Percentiles rank a stretch among this genome's conserved stretches.
These are phyloP conservation scores for Lolium perenne DNA, from an alignment of 176 grass and related monocot genomes.

Conservation along the genomic window DNA sequence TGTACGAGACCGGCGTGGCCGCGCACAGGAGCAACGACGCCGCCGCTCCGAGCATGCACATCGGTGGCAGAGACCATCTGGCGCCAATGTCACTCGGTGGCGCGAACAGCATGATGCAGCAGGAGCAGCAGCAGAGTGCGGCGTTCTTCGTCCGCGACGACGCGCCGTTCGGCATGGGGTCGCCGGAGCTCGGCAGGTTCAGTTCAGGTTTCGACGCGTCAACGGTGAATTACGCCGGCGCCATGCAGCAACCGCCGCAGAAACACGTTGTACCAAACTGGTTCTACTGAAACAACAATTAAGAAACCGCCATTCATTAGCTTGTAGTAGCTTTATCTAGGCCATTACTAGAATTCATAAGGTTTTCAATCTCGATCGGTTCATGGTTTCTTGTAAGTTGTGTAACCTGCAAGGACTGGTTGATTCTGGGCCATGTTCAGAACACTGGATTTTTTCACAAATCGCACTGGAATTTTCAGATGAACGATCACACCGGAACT, in stretches of 20 bases:
- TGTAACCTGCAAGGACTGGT: slow-evolving; percentile 2
- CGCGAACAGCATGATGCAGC: slow-evolving; percentile 28
- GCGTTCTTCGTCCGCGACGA: slow-evolving; percentile 38
- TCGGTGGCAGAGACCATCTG: background rate
- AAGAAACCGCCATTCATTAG: background rate
- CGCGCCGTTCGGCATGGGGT: slow-evolving; percentile 31
- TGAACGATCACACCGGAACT: background rate
- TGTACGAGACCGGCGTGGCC: slow-evolving; percentile 61
- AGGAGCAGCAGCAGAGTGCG: slow-evolving; percentile 25
- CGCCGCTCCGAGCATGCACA: slow-evolving; percentile 4
- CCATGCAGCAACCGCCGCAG: slow-evolving; percentile 33
- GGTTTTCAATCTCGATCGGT: background rate
- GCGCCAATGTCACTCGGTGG: slow-evolving; percentile 28
- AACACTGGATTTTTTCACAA: background rate
- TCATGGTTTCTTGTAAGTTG: slow-evolving; percentile 5
- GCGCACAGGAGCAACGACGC: slow-evolving; percentile 24
- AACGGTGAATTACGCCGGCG: slow-evolving; percentile 24
- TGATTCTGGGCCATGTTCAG: background rate
- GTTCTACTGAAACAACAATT: slow-evolving; percentile 48
- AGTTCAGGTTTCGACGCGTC: slow-evolving; percentile 30
- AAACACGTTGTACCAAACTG: slow-evolving; percentile 38
- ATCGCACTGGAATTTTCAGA: background rate
- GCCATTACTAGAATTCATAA: slow-evolving; percentile 25
- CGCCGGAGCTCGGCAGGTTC: slow-evolving; percentile 46
- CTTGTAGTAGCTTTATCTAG: slow-evolving; percentile 28